Base-by-base conservation (phyloP, 106 monocot species). In the Dioscorea alata region DNA sequence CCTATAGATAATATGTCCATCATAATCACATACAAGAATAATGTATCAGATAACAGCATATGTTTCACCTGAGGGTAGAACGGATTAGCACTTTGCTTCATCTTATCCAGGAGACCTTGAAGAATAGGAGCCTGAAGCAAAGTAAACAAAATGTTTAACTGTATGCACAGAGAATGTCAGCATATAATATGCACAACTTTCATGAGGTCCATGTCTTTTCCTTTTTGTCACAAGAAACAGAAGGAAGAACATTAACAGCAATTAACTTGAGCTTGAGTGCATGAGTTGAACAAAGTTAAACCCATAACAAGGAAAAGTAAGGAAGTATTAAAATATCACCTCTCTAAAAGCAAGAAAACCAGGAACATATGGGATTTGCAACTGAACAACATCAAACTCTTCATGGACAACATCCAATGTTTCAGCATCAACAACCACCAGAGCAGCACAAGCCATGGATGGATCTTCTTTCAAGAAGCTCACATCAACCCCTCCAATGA, bases 261-360 rank as follows among this genome's bases (percentile, higher is more conserved):
- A 42, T 42, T 42, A 42, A 42, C 42, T 42, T 42, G 42, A 42
- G 42, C 5, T 42, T 42, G 42, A 3, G 42, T 3, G 42, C 42
- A 42, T 42, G 10, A 42, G 6, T 1, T 42, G 28, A 28, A 28
- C 28, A 28, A 28, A 28, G 42, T 42, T 42, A 6, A 42, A 42
- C 10, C 42, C 42, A 42, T 42, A 42, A 5, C 42, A 42, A 28
- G 52, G 23, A 24, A 52, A 69, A 69, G 6, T 33, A 53, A 71
- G 52, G 34, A 66, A 53, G 35, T 12, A 67, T 5, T 18, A 19
- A 66, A 32, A 17, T 31, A 32, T 50, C 60, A 94, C 90, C 85
- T 95, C 91, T 76, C 91, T 81, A 59, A 95, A 95, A 57, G 95
- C 95, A 66, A 95, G 88, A 66, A 95, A 91, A 25, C 91, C 91